A percentile compares a stretch with the other conserved stretches of the same genome.
phyloP scores from a whole-genome alignment of 2,329 filamentous ascomycete genomes.

The Fusarium poae region DNA sequence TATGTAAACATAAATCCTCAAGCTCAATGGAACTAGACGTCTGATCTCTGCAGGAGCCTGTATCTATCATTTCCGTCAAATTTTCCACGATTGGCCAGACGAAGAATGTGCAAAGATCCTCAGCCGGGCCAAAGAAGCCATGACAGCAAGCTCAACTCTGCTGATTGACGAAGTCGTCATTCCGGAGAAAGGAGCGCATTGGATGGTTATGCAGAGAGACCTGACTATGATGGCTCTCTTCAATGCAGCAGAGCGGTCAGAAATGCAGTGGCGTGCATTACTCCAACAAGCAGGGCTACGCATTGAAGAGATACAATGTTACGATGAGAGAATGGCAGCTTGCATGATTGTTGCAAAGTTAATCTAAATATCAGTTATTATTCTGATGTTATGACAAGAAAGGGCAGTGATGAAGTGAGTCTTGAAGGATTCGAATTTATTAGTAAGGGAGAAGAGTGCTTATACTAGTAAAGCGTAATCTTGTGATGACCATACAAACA shows the following conservation, averaged over 20 bases:
- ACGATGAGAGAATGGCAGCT: neutral
- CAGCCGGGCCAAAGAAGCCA: neutral
- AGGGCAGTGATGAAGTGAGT: no score
- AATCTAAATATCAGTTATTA: no score
- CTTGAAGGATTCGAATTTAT: no score
- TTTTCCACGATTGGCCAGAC: neutral
- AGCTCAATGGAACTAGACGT: no score
- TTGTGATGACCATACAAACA: no score
- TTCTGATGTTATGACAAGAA: no score
- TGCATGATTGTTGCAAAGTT: neutral
- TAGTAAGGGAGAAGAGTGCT: no score
- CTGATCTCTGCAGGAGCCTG: neutral
- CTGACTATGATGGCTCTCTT: conserved; percentile 4
- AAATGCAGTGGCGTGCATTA: neutral
- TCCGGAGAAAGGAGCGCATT: conserved; percentile 1
- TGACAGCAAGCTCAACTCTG: neutral
- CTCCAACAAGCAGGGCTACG: neutral
- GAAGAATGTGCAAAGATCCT: neutral
- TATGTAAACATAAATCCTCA: neutral
- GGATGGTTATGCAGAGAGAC: neutral
- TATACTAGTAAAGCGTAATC: no score
- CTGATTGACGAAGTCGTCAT: conserved; percentile 1
- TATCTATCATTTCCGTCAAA: neutral
- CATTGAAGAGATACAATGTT: neutral
- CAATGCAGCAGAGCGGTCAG: neutral